Evolutionary conservation across 768 basidiomycete species (phyloP), one percentile per base, ranked within the genome.

Genomic region (Lactifluus volemus): DNA sequence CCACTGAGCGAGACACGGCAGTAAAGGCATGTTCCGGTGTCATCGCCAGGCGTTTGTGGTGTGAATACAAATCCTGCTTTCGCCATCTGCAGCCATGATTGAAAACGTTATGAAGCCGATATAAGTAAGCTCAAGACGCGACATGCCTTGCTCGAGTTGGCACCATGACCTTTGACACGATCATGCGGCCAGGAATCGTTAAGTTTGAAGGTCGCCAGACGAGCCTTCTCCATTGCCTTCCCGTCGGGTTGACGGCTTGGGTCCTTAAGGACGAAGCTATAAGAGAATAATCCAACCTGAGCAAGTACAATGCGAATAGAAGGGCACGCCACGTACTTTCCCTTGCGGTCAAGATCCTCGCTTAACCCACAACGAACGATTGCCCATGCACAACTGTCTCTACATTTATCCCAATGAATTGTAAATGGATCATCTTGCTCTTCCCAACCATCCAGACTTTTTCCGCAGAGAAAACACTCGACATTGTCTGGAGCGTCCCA

Each of bases 41-140:
- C 95, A 65, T 91, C 87, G 4, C 80, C 85, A 1, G 76, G 67
- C 12, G 76, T 73, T 58, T 84, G 81, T 2, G 92, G 89, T 0
- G 84, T 85, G 70, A 80, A 91, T 0, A 91, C 80, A 69, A 96
- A 97, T 8, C 95, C 95, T 3, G 93, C 92, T 65, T 82, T 83
- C 0, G 94, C 89, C 82, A 98, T 86, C 94, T 94, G 64, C 15
- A 53, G 54, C 51, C 2, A 50, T 70, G 15, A 34, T 34, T 11
- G 38, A 38, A 38, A 3, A 38, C 12, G 11, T 38, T 11, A 59
- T 34, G 47, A 30, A 32, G 32, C 29, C 49, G 51, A 59, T 53
- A 14, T 1, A 44, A 50, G 65, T n/a, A 12, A 49, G 5, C 34
- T 3, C 34, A 48, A 53, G 30, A 38, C 25, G 29, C 2, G n/a